Evolutionary conservation across 2,329 filamentous ascomycete species (phyloP).

Genomic region (Microcyclospora pomicola): DNA sequence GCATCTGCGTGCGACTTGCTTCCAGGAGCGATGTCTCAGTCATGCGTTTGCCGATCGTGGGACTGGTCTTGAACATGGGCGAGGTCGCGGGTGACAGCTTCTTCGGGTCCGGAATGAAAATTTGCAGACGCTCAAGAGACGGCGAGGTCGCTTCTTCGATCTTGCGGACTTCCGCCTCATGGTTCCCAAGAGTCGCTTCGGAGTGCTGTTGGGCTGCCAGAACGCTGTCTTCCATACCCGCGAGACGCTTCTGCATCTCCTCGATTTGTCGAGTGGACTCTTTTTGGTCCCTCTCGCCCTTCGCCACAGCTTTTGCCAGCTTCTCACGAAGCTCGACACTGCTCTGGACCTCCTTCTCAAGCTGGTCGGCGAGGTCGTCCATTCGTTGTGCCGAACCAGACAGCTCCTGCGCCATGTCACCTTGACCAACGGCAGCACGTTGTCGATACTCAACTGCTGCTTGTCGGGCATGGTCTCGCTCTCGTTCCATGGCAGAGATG

Average conservation of each 20-base stretch:
- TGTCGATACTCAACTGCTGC: conserved; percentile 49
- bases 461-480: conserved; percentile 57
- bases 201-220: conserved; percentile 70
- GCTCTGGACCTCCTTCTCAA: conserved; percentile 63
- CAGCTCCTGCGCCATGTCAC: conserved; percentile 42
- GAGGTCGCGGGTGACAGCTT: conserved; percentile 33
- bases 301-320: conserved; percentile 63
- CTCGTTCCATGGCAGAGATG: conserved; percentile 54
- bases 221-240: conserved; percentile 69
- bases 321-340: conserved; percentile 65
- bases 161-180: conserved; percentile 70
- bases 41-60: conserved; percentile 32
- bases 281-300: conserved; percentile 73
- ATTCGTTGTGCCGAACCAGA: conserved; percentile 61
- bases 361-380: conserved; percentile 64
- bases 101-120: conserved; percentile 35
- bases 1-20: conserved; percentile 56
- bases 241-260: conserved; percentile 66
- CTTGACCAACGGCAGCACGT: conserved; percentile 44
- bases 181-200: conserved; percentile 67
- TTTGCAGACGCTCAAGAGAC: conserved; percentile 58
- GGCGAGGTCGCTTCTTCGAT: conserved; percentile 64
- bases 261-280: conserved; percentile 71
- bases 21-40: conserved; percentile 30
- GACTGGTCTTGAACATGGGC: conserved; percentile 39